Evolutionary conservation across 768 basidiomycete species (phyloP).

Genomic region (Suillus fuscotomentosus): DNA sequence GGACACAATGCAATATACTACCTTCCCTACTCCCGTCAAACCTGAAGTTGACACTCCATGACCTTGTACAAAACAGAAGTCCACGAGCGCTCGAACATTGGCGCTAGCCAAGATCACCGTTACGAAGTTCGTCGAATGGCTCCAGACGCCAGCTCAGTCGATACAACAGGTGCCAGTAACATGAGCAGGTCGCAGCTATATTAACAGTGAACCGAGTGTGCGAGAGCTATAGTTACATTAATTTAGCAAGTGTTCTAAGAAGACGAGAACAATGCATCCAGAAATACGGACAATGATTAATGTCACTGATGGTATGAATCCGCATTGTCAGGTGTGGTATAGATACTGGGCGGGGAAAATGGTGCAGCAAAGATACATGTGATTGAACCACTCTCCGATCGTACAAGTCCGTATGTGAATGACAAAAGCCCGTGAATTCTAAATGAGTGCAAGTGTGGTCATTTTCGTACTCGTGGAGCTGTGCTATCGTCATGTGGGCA

Average conservation of each 20-base stretch:
- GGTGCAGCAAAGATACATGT: constrained; percentile 24
- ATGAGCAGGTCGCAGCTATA: background rate
- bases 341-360: constrained; percentile 24
- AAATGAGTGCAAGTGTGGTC: background rate
- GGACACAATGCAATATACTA: background rate
- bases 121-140: background rate
- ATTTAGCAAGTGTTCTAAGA: constrained; percentile 22
- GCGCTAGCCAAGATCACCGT: background rate
- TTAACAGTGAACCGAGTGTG: background rate
- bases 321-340: constrained; percentile 21
- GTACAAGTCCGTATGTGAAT: constrained; percentile 13
- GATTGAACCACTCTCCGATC: constrained; percentile 17
- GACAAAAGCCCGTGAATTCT: constrained; percentile 6
- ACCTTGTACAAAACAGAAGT: background rate
- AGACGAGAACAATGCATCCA: constrained; percentile 2
- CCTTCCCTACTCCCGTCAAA: background rate
- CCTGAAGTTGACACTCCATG: background rate
- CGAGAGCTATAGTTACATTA: constrained; percentile 26
- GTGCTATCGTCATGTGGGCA: constrained; percentile 48
- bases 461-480: background rate
- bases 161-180: background rate
- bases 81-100: background rate
- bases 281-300: constrained; percentile 16
- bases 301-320: constrained; percentile 12
- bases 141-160: background rate